Evolutionary conservation across 2,329 filamentous ascomycete genomes (phyloP).

Genomic region (Cercospora canescens): DNA sequence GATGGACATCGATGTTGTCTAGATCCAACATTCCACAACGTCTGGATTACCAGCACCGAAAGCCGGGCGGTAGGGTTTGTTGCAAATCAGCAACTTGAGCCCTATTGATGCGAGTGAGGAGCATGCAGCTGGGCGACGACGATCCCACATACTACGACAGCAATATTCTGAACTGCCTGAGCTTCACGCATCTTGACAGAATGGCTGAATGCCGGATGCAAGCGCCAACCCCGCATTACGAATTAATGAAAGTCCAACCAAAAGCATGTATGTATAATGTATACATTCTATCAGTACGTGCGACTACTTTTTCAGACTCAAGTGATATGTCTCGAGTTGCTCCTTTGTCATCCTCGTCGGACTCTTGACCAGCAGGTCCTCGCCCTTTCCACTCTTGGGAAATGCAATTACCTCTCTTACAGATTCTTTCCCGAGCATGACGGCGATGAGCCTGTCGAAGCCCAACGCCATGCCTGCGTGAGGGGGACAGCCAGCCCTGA

Average conservation of each 20-base stretch:
- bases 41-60: not conserved
- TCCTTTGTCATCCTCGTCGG: constrained; percentile 68
- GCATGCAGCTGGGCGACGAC: not conserved
- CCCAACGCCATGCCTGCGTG: constrained; percentile 93
- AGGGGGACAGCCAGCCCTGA: constrained; percentile 85
- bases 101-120: not conserved
- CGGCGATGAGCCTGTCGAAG: constrained; percentile 81
- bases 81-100: not conserved
- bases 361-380: constrained; percentile 79
- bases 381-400: constrained; percentile 87
- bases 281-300: constrained; percentile 5
- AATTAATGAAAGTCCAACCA: not conserved
- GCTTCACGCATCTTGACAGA: not conserved
- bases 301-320: constrained; percentile 37
- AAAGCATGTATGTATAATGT: constrained; percentile 8
- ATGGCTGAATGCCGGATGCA: not conserved
- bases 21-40: not conserved
- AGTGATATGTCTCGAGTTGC: constrained; percentile 60
- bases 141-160: not conserved
- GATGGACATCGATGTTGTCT: not conserved
- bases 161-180: not conserved
- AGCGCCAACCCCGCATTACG: not conserved
- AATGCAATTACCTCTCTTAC: constrained; percentile 96
- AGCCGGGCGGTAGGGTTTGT: not conserved
- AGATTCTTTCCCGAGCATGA: constrained; percentile 74